Percentiles rank a stretch among this genome's conserved stretches.
phyloP scores from a whole-genome alignment of 306 rosid genomes.

The Mimosa pudica region DNA sequence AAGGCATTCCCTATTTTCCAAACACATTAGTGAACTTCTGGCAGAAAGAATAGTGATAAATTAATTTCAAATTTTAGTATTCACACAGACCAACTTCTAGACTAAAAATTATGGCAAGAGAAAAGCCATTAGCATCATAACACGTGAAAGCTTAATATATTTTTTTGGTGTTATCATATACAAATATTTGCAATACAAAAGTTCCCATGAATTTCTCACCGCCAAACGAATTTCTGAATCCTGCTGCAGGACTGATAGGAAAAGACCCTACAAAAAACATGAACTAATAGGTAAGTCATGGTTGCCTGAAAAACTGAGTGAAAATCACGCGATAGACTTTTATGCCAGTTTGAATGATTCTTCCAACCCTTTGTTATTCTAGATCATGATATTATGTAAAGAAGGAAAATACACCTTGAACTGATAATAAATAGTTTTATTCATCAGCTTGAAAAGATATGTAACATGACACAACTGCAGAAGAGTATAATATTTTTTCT shows the following conservation, averaged over 20 bases:
- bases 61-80: constrained; percentile 18
- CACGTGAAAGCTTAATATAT: constrained; percentile 13
- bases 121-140: neutral
- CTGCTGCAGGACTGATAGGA: constrained; percentile 74
- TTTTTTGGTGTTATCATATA: neutral
- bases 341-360: constrained; percentile 23
- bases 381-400: neutral
- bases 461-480: neutral
- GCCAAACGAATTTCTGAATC: constrained; percentile 80
- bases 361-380: neutral
- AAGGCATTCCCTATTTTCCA: neutral
- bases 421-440: neutral
- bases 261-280: constrained; percentile 72
- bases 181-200: constrained; percentile 13
- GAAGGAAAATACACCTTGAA: neutral
- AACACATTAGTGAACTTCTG: constrained; percentile 2
- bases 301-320: constrained; percentile 3
- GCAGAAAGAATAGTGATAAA: neutral
- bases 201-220: constrained; percentile 54
- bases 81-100: constrained; percentile 28
- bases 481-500: neutral
- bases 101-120: constrained; percentile 2
- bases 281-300: constrained; percentile 30
- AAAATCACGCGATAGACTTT: constrained; percentile 2
- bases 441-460: neutral